Conservation (phyloP, 75 land plant species). For the Pinus tabuliformis region DNA sequence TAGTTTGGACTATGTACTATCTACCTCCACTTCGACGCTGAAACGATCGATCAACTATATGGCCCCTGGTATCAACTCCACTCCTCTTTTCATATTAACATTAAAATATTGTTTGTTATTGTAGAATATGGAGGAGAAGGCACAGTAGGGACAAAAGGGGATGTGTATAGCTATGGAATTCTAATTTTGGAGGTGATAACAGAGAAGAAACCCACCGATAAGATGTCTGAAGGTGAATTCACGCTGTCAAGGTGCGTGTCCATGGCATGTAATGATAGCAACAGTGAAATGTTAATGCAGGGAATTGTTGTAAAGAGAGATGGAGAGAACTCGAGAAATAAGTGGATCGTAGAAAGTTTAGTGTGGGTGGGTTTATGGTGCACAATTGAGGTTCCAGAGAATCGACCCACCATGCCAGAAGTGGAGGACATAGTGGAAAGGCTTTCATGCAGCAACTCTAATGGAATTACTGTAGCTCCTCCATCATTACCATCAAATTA, state of each 20-base stretch:
- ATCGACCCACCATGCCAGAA: slow-evolving; percentile 1
- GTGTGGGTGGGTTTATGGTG: background rate
- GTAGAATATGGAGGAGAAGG: slow-evolving; percentile 19
- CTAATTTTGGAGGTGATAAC: slow-evolving; percentile 16
- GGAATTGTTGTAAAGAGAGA: background rate
- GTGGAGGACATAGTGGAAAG: background rate
- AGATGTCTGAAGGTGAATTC: background rate
- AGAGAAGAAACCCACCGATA: slow-evolving; percentile 9
- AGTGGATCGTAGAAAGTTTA: background rate
- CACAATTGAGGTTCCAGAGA: background rate
- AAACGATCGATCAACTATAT: too few relatives aligned
- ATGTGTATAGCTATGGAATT: slow-evolving; percentile 29
- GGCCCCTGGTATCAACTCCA: too few relatives aligned
- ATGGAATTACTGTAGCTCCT: background rate
- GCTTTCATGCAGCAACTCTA: background rate
- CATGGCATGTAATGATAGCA: background rate
- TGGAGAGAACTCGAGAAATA: background rate
- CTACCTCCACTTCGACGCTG: too few relatives aligned
- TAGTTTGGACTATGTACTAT: too few relatives aligned
- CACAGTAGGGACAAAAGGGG: slow-evolving; percentile 9
- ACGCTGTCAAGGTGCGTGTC: background rate
- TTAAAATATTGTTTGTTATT: background rate
- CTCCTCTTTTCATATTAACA: too few relatives aligned
- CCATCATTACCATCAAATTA: too few relatives aligned
- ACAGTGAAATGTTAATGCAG: background rate